Evolutionary conservation across 2,329 filamentous ascomycete genomes (phyloP).

Genomic region (Colletotrichum musae): DNA sequence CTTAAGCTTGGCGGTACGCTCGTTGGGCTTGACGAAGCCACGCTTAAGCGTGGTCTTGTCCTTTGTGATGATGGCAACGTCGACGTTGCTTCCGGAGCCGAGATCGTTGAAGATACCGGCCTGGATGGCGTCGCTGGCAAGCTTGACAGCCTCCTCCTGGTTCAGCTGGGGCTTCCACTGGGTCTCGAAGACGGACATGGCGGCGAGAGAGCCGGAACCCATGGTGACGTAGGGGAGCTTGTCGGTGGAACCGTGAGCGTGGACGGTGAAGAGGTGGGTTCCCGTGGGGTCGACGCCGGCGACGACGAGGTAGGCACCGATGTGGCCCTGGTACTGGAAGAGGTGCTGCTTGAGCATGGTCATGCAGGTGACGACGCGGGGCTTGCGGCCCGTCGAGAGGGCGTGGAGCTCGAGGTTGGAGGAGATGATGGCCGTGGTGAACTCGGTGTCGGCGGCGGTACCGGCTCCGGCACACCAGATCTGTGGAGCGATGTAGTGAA

Average conservation of each 20-base stretch:
- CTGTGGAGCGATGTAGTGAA: conserved; percentile 98
- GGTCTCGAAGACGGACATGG: conserved; percentile 98
- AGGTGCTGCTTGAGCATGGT: conserved; percentile 99
- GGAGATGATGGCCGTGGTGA: conserved; percentile 98
- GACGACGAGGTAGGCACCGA: conserved; percentile 97
- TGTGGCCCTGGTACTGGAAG: conserved; percentile 97
- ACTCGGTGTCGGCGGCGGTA: conserved; percentile 98
- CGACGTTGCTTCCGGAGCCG: conserved; percentile 96
- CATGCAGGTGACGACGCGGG: conserved; percentile 99
- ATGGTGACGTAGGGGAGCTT: conserved; percentile 99
- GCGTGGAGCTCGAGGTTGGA: conserved; percentile 98
- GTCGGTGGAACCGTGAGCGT: conserved; percentile 97
- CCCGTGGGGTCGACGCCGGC: conserved; percentile 97
- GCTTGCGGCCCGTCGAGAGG: conserved; percentile 95
- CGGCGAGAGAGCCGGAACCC: conserved; percentile 95
- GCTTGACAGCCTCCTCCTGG: conserved; percentile 84
- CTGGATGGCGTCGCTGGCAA: conserved; percentile 89
- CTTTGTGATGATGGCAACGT: conserved; percentile 93
- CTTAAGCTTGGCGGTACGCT: conserved; percentile 90
- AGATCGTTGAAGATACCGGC: conserved; percentile 99
- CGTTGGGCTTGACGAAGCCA: conserved; percentile 94
- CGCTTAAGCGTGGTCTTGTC: conserved; percentile 95
- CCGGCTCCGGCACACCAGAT: conserved; percentile 99
- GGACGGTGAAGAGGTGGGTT: conserved; percentile 95
- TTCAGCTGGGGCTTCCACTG: conserved; percentile 88